These are phyloP conservation scores for Leishmania braziliensis DNA, from an alignment of 208 protist genomes.

Conservation along the genomic window DNA sequence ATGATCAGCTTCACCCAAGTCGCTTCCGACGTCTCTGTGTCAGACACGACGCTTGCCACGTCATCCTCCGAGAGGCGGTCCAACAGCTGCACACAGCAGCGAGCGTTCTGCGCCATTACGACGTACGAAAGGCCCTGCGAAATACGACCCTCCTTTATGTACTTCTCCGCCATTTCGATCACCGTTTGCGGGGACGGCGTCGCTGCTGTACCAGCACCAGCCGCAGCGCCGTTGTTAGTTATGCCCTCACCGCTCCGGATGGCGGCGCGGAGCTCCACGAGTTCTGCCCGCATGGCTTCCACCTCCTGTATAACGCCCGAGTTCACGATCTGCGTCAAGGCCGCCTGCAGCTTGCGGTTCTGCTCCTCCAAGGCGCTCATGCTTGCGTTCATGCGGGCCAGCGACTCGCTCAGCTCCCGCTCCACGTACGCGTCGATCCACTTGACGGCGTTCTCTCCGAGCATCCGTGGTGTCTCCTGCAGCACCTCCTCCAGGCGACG, in stretches of 20 bases:
- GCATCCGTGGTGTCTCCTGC: conserved; percentile 57
- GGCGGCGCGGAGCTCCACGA: conserved; percentile 23
- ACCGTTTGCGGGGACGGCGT: conserved; percentile 61
- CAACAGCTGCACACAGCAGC: conserved; percentile 53
- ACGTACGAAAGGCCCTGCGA: conserved; percentile 57
- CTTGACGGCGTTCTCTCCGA: conserved; percentile 51
- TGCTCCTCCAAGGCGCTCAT: conserved; percentile 60
- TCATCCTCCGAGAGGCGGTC: conserved; percentile 38
- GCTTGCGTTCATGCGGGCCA: conserved; percentile 48
- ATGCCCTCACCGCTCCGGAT: conserved; percentile 18
- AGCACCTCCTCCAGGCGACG: conserved; percentile 75
- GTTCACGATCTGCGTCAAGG: conserved; percentile 57
- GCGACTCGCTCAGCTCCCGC: conserved; percentile 57
- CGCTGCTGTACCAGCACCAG: conserved; percentile 7
- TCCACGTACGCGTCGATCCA: conserved; percentile 53
- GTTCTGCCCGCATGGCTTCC: conserved; percentile 45
- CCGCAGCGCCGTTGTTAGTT: background rate
- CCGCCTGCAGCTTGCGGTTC: conserved; percentile 61
- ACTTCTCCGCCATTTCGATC: conserved; percentile 45
- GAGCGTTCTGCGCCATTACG: conserved; percentile 41
- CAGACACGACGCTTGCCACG: conserved; percentile 40
- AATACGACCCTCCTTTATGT: conserved; percentile 47
- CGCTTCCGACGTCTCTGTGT: conserved; percentile 37
- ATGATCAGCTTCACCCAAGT: conserved; percentile 56
- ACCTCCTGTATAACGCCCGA: conserved; percentile 55